A percentile compares a stretch with the other conserved stretches of the same genome.
These are phyloP conservation scores for Cryptococcus sp. DNA, from an alignment of 1,284 basidiomycete species.

Conservation along the genomic window DNA sequence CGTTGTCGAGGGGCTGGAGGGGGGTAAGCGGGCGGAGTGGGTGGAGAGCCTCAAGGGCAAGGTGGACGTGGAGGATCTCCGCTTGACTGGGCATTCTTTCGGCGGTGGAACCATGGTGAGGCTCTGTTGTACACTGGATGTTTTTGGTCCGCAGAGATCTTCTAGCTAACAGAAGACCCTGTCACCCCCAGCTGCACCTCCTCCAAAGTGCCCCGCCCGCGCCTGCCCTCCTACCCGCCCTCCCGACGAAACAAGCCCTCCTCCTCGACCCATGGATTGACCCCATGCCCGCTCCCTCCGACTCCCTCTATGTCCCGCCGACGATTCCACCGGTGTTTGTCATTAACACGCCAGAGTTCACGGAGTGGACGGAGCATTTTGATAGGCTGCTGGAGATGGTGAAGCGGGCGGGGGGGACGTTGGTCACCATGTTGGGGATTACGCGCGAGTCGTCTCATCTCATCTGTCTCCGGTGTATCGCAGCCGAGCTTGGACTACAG, in stretches of 20 bases:
- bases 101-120: conserved; percentile 69
- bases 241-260: conserved; percentile 59
- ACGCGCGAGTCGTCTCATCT: conserved; percentile 31
- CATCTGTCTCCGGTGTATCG: not conserved
- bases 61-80: conserved; percentile 52
- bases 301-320: conserved; percentile 24
- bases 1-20: conserved; percentile 3
- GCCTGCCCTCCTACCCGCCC: conserved; percentile 45
- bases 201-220: conserved; percentile 13
- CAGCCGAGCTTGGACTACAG: not conserved
- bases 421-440: conserved; percentile 37
- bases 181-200: conserved; percentile 11
- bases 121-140: conserved; percentile 13
- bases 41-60: conserved; percentile 54
- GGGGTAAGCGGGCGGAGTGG: conserved; percentile 9
- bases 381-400: conserved; percentile 57
- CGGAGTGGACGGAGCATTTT: conserved; percentile 69
- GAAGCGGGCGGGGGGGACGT: conserved; percentile 26
- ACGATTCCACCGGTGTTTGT: conserved; percentile 55
- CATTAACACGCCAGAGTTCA: conserved; percentile 70
- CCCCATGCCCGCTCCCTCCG: conserved; percentile 61
- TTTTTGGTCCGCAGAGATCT: not conserved
- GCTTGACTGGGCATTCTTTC: conserved; percentile 69
- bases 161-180: not conserved
- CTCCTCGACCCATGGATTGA: conserved; percentile 76